phyloP scores from a whole-genome alignment of 2,329 filamentous ascomycete species.

The Talaromyces piceae region DNA sequence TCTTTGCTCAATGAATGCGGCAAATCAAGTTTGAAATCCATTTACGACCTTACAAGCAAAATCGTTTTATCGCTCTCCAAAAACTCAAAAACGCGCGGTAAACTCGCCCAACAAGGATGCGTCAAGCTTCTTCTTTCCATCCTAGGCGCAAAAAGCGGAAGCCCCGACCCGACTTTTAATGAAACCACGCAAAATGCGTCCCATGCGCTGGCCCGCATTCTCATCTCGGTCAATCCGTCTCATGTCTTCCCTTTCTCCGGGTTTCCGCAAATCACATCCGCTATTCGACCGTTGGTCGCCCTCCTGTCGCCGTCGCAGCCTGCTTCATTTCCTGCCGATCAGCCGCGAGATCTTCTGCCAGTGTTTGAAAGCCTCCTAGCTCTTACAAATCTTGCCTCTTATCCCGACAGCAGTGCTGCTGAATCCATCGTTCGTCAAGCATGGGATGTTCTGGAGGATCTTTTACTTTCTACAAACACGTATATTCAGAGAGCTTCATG shows the following conservation, averaged over 20 bases:
- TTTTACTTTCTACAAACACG: constrained; percentile 67
- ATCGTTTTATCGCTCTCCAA: constrained; percentile 73
- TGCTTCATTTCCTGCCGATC: constrained; percentile 42
- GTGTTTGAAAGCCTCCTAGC: constrained; percentile 87
- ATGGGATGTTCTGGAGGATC: constrained; percentile 73
- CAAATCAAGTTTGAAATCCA: constrained; percentile 62
- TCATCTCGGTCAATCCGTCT: constrained; percentile 77
- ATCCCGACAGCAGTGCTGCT: constrained; percentile 40
- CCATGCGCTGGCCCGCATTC: constrained; percentile 73
- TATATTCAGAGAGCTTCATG: constrained; percentile 75
- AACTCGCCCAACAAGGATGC: constrained; percentile 87
- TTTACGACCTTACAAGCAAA: constrained; percentile 61
- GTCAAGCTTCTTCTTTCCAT: constrained; percentile 73
- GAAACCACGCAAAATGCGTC: constrained; percentile 53
- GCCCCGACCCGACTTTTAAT: constrained; percentile 23
- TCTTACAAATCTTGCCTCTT: constrained; percentile 83
- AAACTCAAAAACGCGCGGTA: constrained; percentile 64
- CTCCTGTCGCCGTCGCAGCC: constrained; percentile 63
- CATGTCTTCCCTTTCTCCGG: constrained; percentile 78
- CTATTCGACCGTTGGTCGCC: constrained; percentile 72
- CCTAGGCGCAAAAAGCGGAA: constrained; percentile 40
- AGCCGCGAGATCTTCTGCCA: constrained; percentile 70
- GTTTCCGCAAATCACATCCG: constrained; percentile 62
- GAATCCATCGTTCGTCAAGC: constrained; percentile 67
- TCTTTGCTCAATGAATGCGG: constrained; percentile 69